Base-by-base conservation (phyloP, 2,329 filamentous ascomycete species). In the Pseudocercospora eumusae region DNA sequence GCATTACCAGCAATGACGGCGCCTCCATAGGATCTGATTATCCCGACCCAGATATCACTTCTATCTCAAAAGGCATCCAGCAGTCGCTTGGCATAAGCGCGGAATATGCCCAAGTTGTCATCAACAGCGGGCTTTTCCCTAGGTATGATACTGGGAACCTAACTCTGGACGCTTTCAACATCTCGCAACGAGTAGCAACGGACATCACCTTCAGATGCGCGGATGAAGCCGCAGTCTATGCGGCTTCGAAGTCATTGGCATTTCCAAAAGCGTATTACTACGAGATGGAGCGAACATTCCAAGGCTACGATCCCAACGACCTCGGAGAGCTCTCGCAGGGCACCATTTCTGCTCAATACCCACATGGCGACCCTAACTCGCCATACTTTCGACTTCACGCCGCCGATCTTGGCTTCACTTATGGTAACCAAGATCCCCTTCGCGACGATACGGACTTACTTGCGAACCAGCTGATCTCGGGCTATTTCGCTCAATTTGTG, bases 161-260 rank as follows among this genome's bases (percentile, higher is more conserved):
- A 8, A 86, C 84, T 0, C 77, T 84, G 6, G 80, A 85, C 62
- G 77, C 84, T 2, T 87, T 83, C 77, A 85, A 84, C 63, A 77
- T 83, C 33, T 80, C 80, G 20, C 76, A 82, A 6, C 82, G 82
- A 5, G 76, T 87, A 44, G 80, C 83, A 2, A 87, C 84, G 2
- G 84, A 87, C 71, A 82, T 79, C 56, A 80, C 81, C 8, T 87
- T 86, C 77, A 81, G 84, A 60, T 88, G 85, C 70, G 75, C 84
- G 56, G 83, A 86, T 69, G 80, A 86, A 71, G 84, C 84, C 4
- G 87, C 84, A 2, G 81, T 81, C 6, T 82, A 81, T 68, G 77
- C 82, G 0, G 83, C 80, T 2, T 74, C 81, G 0, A 73, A 70
- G 15, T 79, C 77, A 15, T 73, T 75, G 2, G 78, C 80, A 0